Evolutionary conservation across 306 rosid species (phyloP).

Genomic region (Begonia masoniana): DNA sequence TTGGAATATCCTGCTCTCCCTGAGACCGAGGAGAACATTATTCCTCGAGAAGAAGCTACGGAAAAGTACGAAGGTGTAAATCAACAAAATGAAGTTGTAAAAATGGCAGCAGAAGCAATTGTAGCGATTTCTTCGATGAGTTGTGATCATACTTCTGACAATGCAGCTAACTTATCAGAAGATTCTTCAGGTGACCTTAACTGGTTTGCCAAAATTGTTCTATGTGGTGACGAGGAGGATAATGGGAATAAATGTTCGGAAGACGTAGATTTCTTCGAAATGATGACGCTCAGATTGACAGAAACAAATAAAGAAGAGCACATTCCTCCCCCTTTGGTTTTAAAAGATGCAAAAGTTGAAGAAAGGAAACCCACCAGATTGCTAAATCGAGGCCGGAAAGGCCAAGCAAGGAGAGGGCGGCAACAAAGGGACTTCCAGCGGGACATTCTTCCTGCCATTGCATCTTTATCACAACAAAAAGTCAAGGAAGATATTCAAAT

Average conservation of each 20-base stretch:
- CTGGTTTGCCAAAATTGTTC: slow-evolving; percentile 67
- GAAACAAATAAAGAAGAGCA: slow-evolving; percentile 78
- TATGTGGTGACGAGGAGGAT: slow-evolving; percentile 21
- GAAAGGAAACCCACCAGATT: slow-evolving; percentile 35
- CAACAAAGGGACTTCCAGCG: slow-evolving; percentile 94
- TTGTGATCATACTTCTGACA: slow-evolving; percentile 17
- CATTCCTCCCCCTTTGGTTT: slow-evolving; percentile 79
- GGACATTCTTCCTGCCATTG: slow-evolving; percentile 89
- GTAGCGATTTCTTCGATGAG: slow-evolving; percentile 44
- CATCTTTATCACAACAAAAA: slow-evolving; percentile 78
- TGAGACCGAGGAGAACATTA: slow-evolving; percentile 36
- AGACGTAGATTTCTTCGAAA: slow-evolving; percentile 59
- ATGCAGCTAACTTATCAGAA: slow-evolving; percentile 23
- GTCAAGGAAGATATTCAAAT: slow-evolving; percentile 97
- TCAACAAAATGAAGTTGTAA: slow-evolving; percentile 37
- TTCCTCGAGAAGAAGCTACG: slow-evolving; percentile 16
- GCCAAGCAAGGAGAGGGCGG: slow-evolving; percentile 81
- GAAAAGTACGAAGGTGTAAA: slow-evolving; percentile 27
- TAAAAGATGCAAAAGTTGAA: slow-evolving; percentile 46
- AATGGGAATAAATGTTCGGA: slow-evolving; percentile 23
- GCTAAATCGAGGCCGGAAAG: slow-evolving; percentile 50
- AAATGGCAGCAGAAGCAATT: slow-evolving; percentile 72
- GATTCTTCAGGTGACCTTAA: slow-evolving; percentile 25
- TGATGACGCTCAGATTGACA: slow-evolving; percentile 52
- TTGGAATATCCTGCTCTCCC: slow-evolving; percentile 54